Base-by-base conservation (phyloP, 2,329 filamentous ascomycete species). In the Fusarium odoratissimum region DNA sequence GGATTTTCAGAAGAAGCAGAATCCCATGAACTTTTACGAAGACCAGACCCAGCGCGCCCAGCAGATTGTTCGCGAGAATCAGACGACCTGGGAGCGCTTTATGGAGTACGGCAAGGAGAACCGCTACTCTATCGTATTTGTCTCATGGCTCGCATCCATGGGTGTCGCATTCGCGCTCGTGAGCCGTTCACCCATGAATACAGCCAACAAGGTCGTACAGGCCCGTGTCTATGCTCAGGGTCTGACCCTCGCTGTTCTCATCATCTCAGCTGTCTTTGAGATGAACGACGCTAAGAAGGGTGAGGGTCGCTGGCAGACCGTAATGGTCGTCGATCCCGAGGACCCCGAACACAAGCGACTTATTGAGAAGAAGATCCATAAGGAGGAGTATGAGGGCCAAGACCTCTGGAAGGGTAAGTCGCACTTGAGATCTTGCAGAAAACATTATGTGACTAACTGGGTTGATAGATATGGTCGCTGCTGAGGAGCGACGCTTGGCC, bases 171-270 rank as follows among this genome's bases (percentile, higher is more conserved):
- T 96, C 74, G 90, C 87, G 61, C 81, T 97, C 35, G 94, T 98
- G 72, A 90, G 92, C 79, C 90, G 94, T 71, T 94, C 94, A 81
- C 91, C 89, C 73, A 86, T 97, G 51, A 90, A 88, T 55, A 91
- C 90, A 5, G 85, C 89, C 68, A 95, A 98, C 86, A 97, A 97
- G 87, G 85, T 98, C 28, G 95, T 98, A 21, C 95, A 98, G 87
- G 95, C 95, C 30, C 92, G 95, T 89, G 92, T 98, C 73, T 97
- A 97, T 83, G 95, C 95, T 7, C 95, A 98, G 85, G 94, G 93
- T 10, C 85, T 97, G 76, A 97, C 95, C 9, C 86, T 98, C 51
- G 93, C 92, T 72, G 94, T 97, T 57, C 86, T 98, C 63, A 89
- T 97, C 79, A 90, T 93, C 63, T 93, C 91, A 37, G 94, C 95